These are phyloP conservation scores for Kluyveromyces dobzhanskii DNA, from an alignment of 805 yeast species.

Conservation along the genomic window DNA sequence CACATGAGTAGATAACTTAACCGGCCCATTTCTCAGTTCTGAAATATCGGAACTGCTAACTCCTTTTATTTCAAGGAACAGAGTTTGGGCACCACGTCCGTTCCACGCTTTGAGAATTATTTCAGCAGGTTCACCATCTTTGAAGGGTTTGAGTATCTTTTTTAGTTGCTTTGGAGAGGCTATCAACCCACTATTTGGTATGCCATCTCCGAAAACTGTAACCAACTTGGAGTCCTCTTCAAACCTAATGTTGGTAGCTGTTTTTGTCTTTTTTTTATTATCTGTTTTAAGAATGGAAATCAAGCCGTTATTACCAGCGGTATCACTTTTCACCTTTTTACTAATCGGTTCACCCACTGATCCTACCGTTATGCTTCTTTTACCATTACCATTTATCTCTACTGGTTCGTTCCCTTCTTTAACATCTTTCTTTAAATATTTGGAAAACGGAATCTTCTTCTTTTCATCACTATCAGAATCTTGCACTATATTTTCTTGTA, in stretches of 20 bases:
- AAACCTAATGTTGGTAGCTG: constrained; percentile 15
- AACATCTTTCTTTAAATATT: constrained; percentile 26
- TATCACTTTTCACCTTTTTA: background rate
- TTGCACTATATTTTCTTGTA: background rate
- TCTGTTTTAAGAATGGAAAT: constrained; percentile 12
- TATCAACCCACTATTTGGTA: constrained; percentile 22
- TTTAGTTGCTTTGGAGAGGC: constrained; percentile 25
- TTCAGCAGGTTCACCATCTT: constrained; percentile 29
- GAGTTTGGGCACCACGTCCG: constrained; percentile 14
- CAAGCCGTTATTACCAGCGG: background rate
- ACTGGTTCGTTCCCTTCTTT: constrained; percentile 3
- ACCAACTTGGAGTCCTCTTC: constrained; percentile 20
- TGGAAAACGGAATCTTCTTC: constrained; percentile 29
- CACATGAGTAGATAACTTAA: constrained; percentile 18
- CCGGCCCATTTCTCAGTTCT: constrained; percentile 23
- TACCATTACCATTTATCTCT: constrained; percentile 10
- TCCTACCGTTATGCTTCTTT: constrained; percentile 9
- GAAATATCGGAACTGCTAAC: constrained; percentile 22
- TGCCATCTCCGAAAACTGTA: constrained; percentile 27
- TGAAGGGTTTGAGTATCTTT: constrained; percentile 26
- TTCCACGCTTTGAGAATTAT: constrained; percentile 14
- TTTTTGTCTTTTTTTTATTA: constrained; percentile 7
- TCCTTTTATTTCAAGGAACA: constrained; percentile 10
- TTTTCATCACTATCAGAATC: constrained; percentile 12
- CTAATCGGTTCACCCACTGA: background rate